Evolutionary conservation across 257 asterid genomes (phyloP).

Genomic region (Buddleja alternifolia): DNA sequence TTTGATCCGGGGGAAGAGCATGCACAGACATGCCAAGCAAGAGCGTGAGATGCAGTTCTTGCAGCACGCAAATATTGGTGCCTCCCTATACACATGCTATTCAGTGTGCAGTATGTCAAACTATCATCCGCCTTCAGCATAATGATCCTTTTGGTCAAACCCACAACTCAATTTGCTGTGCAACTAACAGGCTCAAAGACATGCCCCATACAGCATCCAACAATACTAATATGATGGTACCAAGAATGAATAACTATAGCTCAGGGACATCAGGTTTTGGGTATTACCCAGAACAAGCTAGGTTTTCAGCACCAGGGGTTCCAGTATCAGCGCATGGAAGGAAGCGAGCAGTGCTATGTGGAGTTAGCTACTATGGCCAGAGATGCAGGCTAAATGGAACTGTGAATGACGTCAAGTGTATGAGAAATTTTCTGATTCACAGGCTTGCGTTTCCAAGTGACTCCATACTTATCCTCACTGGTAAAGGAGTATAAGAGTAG

Average conservation of each 20-base stretch:
- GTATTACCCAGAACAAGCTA: conserved; percentile 15
- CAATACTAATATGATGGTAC: conserved; percentile 28
- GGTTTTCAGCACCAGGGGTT: conserved; percentile 29
- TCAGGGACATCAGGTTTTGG: conserved; percentile 24
- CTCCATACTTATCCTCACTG: conserved; percentile 61
- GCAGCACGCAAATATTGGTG: conserved; percentile 35
- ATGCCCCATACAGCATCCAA: conserved; percentile 29
- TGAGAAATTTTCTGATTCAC: conserved; percentile 50
- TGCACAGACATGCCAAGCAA: conserved; percentile 39
- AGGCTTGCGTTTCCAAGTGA: conserved; percentile 58
- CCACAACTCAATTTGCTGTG: conserved; percentile 34
- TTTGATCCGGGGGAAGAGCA: conserved; percentile 11
- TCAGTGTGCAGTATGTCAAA: conserved; percentile 39
- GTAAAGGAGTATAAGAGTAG: conserved; percentile 35
- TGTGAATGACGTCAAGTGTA: conserved; percentile 57
- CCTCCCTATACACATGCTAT: conserved; percentile 34
- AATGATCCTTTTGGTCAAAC: conserved; percentile 25
- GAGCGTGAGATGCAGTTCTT: conserved; percentile 40
- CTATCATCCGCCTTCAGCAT: conserved; percentile 16
- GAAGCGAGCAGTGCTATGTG: conserved; percentile 71
- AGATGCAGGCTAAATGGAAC: conserved; percentile 53
- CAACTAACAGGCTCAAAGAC: conserved; percentile 31
- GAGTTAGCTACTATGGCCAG: conserved; percentile 61
- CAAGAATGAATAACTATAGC: conserved; percentile 15
- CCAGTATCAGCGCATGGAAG: conserved; percentile 42